A percentile compares a stretch with the other conserved stretches of the same genome.
Evolutionary conservation across 331 rosid genomes (phyloP).

Genomic region (Quercus lobata): DNA sequence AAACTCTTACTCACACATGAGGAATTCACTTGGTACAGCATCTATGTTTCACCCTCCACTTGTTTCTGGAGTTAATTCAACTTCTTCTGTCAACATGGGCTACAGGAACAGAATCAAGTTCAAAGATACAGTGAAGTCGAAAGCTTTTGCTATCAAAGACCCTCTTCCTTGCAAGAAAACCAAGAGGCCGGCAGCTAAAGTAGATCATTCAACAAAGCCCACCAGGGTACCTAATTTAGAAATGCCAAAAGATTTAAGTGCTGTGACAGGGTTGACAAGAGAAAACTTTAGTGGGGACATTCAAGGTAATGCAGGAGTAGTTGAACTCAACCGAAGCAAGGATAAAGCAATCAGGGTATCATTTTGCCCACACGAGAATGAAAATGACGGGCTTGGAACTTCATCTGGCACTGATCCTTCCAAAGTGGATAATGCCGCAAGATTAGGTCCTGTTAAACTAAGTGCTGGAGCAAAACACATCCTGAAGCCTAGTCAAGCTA

Average conservation of each 20-base stretch:
- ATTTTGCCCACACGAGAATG: constrained; percentile 32
- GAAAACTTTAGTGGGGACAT: constrained; percentile 30
- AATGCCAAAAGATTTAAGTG: constrained; percentile 39
- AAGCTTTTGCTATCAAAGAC: constrained; percentile 41
- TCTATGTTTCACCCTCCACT: constrained; percentile 40
- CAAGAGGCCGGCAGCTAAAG: constrained; percentile 34
- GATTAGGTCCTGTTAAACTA: constrained; percentile 67
- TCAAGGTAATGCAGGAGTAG: constrained; percentile 26
- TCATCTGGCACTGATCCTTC: constrained; percentile 34
- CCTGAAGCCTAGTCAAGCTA: constrained; percentile 55
- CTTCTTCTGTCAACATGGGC: constrained; percentile 30
- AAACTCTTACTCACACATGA: constrained; percentile 40
- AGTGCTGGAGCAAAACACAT: constrained; percentile 82
- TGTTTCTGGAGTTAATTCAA: constrained; percentile 29
- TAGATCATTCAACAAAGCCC: constrained; percentile 43
- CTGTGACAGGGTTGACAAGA: constrained; percentile 23
- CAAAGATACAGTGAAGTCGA: constrained; percentile 44
- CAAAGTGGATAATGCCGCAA: constrained; percentile 36
- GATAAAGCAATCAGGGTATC: constrained; percentile 33
- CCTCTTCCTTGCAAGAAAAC: constrained; percentile 43
- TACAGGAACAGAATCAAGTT: constrained; percentile 34
- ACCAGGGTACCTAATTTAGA: constrained; percentile 30
- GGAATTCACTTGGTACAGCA: constrained; percentile 30
- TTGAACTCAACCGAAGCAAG: constrained; percentile 30
- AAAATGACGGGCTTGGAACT: constrained; percentile 23